Conservation (phyloP, 2,329 filamentous ascomycete genomes). For the Exutisphaerella laricina region DNA sequence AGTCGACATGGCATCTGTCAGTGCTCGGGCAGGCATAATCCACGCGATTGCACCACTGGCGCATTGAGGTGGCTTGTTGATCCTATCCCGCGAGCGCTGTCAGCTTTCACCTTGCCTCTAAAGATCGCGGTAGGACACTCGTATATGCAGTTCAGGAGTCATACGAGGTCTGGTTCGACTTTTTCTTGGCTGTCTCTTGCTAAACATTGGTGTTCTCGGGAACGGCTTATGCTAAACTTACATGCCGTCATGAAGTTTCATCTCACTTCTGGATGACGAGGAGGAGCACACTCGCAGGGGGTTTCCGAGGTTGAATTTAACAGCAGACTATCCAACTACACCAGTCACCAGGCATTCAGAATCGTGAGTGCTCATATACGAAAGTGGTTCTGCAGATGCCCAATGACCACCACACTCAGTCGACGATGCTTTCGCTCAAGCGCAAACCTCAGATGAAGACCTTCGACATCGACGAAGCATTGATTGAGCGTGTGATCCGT, state of each 20-base stretch:
- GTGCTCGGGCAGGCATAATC: not conserved
- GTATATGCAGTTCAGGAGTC: too few species aligned
- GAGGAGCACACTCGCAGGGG: constrained; percentile 7
- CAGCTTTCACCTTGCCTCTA: constrained; percentile 1
- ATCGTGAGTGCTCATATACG: not conserved
- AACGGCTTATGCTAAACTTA: too few species aligned
- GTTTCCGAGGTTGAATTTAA: constrained; percentile 6
- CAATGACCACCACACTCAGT: not conserved
- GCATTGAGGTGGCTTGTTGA: constrained; percentile 2
- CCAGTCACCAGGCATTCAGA: not conserved
- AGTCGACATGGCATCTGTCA: too few species aligned
- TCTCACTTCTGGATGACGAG: too few species aligned
- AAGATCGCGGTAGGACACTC: too few species aligned
- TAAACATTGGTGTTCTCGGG: too few species aligned
- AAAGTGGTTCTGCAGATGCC: too few species aligned
- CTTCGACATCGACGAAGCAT: constrained; percentile 21
- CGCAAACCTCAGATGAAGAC: constrained; percentile 12
- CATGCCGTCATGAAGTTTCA: too few species aligned
- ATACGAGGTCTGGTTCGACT: too few species aligned
- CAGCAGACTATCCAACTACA: constrained; percentile 3
- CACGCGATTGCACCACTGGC: constrained; percentile 3
- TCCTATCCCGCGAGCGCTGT: constrained; percentile 1
- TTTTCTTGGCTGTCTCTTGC: too few species aligned
- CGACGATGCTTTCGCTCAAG: constrained; percentile 9
- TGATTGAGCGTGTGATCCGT: constrained; percentile 22